These are phyloP conservation scores for Sanghuangporus weigelae DNA, from an alignment of 1,284 basidiomycete species.

Conservation along the genomic window DNA sequence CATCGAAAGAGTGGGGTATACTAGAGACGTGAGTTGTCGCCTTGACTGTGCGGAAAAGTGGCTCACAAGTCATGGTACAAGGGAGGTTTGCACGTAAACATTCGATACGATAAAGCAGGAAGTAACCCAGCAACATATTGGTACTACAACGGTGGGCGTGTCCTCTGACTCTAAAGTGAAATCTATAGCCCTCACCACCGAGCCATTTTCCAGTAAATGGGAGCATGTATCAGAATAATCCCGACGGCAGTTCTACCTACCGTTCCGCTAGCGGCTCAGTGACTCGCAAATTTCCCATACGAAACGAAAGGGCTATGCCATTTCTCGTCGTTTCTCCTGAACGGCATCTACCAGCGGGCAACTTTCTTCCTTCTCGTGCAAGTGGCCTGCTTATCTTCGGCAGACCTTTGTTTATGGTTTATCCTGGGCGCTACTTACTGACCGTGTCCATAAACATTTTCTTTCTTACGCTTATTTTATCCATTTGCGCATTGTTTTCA, in stretches of 20 bases:
- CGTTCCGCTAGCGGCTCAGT: background rate
- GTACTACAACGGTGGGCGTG: constrained; percentile 4
- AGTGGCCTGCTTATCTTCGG: background rate
- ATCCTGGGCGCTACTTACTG: background rate
- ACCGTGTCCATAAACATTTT: constrained; percentile 1
- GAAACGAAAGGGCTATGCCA: background rate
- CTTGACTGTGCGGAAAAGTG: background rate
- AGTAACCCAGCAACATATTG: constrained; percentile 8
- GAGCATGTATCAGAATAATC: constrained; percentile 8
- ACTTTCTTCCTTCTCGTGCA: background rate
- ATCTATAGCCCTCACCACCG: background rate
- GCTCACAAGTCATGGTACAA: background rate
- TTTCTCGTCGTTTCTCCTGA: background rate
- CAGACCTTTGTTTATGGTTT: background rate
- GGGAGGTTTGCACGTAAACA: background rate
- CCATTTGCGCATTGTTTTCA: background rate
- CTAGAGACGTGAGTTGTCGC: background rate
- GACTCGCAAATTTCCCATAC: background rate
- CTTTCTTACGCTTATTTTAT: background rate
- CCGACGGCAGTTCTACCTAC: constrained; percentile 8
- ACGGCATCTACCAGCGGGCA: background rate
- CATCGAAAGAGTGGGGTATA: background rate
- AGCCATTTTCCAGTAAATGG: constrained; percentile 1
- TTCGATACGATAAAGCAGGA: constrained; percentile 2
- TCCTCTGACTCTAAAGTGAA: background rate